Percentiles rank a stretch among this genome's conserved stretches.
Conservation (phyloP, 495 filamentous ascomycete species). For the Trichoderma reesei region DNA sequence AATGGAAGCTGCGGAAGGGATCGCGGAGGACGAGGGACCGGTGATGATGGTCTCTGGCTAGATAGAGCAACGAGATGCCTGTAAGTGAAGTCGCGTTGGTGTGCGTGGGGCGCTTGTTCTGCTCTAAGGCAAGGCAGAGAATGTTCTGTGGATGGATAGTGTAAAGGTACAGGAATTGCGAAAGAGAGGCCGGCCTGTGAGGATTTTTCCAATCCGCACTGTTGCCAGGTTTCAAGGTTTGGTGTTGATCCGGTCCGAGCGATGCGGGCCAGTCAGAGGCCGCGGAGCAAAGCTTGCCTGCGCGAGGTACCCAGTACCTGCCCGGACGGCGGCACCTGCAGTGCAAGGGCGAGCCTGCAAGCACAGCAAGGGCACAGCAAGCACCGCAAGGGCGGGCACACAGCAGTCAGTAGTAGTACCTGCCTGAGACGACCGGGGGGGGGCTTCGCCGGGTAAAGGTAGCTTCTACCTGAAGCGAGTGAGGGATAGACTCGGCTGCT, state of each 20-base stretch:
- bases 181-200: constrained; percentile 8
- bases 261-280: constrained; percentile 6
- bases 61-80: no score
- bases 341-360: no score
- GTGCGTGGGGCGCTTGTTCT: background rate
- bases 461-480: no score
- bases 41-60: no score
- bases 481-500: no score
- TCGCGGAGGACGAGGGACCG: no score
- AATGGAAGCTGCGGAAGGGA: background rate
- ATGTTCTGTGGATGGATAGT: background rate
- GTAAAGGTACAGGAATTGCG: background rate
- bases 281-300: background rate
- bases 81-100: background rate
- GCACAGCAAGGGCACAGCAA: background rate
- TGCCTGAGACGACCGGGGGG: no score
- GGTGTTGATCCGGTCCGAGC: constrained; percentile 10
- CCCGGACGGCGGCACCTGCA: no score
- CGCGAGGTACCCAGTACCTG: no score
- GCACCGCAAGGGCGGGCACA: background rate
- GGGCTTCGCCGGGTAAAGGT: no score
- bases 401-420: no score
- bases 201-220: constrained; percentile 12
- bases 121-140: no score
- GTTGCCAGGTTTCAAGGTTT: constrained; percentile 11